Percentiles rank a stretch among this genome's conserved stretches.
phyloP scores from a whole-genome alignment of 345 rosid genomes.

The Dipteronia sinensis region DNA sequence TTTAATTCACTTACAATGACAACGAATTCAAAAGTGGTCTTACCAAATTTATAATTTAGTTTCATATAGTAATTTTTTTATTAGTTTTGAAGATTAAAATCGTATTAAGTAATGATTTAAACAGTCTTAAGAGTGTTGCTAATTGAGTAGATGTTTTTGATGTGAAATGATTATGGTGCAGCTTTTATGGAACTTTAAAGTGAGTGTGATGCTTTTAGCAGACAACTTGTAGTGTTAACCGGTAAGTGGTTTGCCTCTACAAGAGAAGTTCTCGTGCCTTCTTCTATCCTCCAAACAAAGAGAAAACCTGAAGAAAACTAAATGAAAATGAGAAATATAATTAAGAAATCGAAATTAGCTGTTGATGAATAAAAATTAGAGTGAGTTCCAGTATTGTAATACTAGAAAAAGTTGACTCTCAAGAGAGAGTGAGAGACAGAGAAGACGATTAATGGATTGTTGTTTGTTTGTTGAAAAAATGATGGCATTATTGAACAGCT shows the following conservation, averaged over 20 bases:
- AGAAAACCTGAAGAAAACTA: not conserved
- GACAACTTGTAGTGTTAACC: constrained; percentile 49
- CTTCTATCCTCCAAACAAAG: not conserved
- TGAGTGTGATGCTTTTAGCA: constrained; percentile 44
- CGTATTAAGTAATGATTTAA: not conserved
- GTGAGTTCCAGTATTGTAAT: not conserved
- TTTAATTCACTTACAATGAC: too few species aligned
- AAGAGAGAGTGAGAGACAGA: not conserved
- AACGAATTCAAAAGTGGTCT: too few species aligned
- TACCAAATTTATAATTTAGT: too few species aligned
- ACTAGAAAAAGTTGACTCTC: constrained; percentile 11
- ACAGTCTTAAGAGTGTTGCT: not conserved
- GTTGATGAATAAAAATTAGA: not conserved
- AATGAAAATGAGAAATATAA: not conserved
- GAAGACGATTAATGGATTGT: not conserved
- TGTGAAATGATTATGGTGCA: constrained; percentile 1
- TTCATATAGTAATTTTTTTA: not conserved
- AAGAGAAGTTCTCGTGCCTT: constrained; percentile 7
- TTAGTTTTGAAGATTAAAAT: not conserved
- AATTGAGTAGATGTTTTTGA: constrained; percentile 15
- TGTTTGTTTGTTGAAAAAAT: constrained; percentile 13
- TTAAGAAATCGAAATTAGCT: not conserved
- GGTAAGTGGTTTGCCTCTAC: constrained; percentile 20
- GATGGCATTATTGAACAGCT: constrained; percentile 13
- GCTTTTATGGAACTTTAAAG: constrained; percentile 23